A percentile compares a stretch with the other conserved stretches of the same genome.
Conservation (phyloP, 139 green algal species). For the Volvox africanus region DNA sequence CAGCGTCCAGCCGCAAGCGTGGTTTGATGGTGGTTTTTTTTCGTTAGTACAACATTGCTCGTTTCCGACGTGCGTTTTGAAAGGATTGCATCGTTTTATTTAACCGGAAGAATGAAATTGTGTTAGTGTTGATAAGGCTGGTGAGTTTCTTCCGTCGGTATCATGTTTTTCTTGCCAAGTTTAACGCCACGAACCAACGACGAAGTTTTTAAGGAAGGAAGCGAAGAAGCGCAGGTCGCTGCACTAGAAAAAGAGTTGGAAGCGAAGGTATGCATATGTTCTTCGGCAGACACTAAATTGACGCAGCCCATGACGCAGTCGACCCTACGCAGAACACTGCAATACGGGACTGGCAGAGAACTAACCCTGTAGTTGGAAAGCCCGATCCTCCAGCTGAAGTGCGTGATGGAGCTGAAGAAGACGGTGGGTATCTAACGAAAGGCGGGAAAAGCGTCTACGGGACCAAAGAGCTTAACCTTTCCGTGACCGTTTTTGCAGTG, state of each 20-base stretch:
- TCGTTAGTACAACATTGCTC: too few species aligned
- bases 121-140: background rate
- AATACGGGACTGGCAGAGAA: conserved; percentile 28
- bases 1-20: too few species aligned
- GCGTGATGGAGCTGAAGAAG: background rate
- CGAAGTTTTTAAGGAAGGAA: conserved; percentile 34
- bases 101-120: background rate
- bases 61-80: too few species aligned
- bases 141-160: background rate
- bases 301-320: background rate
- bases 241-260: conserved; percentile 30
- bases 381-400: background rate
- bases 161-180: conserved; percentile 31
- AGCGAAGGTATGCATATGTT: background rate
- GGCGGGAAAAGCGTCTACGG: background rate
- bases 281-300: background rate
- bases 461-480: background rate
- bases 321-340: background rate
- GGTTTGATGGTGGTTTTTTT: too few species aligned
- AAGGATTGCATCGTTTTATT: too few species aligned
- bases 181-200: background rate
- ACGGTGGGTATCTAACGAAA: conserved; percentile 7
- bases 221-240: conserved; percentile 29
- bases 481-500: background rate
- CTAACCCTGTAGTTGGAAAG: conserved; percentile 11